These are phyloP conservation scores for Colletotrichum lindemuthianum DNA, from an alignment of 2,329 filamentous ascomycete species.

Conservation along the genomic window DNA sequence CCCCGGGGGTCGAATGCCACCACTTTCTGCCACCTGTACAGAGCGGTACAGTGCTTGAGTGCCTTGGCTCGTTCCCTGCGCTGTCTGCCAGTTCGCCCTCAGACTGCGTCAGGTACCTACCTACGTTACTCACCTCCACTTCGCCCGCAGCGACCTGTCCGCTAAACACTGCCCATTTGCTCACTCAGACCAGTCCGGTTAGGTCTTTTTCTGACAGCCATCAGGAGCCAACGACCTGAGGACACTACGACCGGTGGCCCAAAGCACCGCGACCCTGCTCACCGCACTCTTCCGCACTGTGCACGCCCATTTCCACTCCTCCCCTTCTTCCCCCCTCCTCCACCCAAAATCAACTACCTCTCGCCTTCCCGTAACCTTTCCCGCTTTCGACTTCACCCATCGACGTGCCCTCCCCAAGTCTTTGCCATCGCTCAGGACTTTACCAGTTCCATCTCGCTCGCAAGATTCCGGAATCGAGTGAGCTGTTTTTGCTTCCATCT, in stretches of 20 bases:
- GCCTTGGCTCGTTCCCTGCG: constrained; percentile 2
- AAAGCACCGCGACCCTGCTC: constrained; percentile 2
- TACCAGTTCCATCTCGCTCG: constrained; percentile 34
- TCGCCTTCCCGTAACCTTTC: constrained; percentile 37
- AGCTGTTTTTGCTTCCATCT: constrained; percentile 33
- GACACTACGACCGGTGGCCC: constrained; percentile 19
- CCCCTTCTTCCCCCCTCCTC: constrained; percentile 39
- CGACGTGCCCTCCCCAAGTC: constrained; percentile 36
- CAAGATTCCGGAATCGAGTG: constrained; percentile 37
- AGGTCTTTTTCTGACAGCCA: constrained; percentile 35
- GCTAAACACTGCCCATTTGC: constrained; percentile 25
- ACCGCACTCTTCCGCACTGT: constrained; percentile 32
- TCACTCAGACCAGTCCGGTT: constrained; percentile 35
- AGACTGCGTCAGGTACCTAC: not conserved
- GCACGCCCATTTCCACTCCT: constrained; percentile 36
- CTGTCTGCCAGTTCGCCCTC: too few species aligned
- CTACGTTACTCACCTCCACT: constrained; percentile 23
- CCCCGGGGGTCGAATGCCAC: constrained; percentile 15
- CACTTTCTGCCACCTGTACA: constrained; percentile 30
- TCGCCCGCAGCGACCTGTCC: not conserved
- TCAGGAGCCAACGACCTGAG: constrained; percentile 15
- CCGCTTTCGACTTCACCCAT: constrained; percentile 38
- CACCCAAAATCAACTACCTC: constrained; percentile 37
- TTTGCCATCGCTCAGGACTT: constrained; percentile 37
- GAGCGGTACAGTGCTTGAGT: constrained; percentile 19